Conservation (phyloP, 345 rosid genomes). For the Bruguiera gymnorhiza region DNA sequence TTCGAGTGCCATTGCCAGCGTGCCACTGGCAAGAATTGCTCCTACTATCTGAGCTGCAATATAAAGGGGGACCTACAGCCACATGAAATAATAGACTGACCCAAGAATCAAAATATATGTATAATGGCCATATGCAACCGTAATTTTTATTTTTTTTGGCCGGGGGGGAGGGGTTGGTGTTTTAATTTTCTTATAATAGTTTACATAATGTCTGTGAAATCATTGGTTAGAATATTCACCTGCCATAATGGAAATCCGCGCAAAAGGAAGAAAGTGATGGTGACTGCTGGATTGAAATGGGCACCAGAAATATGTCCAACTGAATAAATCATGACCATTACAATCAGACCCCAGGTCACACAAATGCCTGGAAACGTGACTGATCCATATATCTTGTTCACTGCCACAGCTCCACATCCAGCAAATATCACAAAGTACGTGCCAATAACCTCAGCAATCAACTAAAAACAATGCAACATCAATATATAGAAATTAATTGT, state of each 20-base stretch:
- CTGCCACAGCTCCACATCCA: slow-evolving; percentile 68
- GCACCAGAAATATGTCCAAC: slow-evolving; percentile 80
- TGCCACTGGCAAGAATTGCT: slow-evolving; percentile 55
- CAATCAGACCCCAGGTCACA: slow-evolving; percentile 67
- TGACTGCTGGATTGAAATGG: slow-evolving; percentile 77
- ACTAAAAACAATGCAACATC: slow-evolving; percentile 19
- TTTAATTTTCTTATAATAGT: no score
- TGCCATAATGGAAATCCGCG: slow-evolving; percentile 47
- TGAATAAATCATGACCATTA: slow-evolving; percentile 70
- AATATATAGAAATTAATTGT: not conserved
- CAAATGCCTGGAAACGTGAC: slow-evolving; percentile 65
- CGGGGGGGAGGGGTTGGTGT: no score
- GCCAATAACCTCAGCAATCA: slow-evolving; percentile 63
- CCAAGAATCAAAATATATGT: not conserved
- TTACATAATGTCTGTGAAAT: not conserved
- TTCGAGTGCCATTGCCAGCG: slow-evolving; percentile 38
- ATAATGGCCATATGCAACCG: not conserved
- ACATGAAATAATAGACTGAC: not conserved
- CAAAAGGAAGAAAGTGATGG: slow-evolving; percentile 55
- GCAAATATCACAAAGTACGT: slow-evolving; percentile 68
- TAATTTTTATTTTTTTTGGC: no score
- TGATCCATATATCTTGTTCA: slow-evolving; percentile 55
- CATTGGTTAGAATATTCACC: slow-evolving; percentile 22
- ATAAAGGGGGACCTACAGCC: slow-evolving; percentile 46
- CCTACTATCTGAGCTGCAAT: slow-evolving; percentile 51